Conservation (phyloP, 108 stramenopile species). For the Skeletonema potamos region DNA sequence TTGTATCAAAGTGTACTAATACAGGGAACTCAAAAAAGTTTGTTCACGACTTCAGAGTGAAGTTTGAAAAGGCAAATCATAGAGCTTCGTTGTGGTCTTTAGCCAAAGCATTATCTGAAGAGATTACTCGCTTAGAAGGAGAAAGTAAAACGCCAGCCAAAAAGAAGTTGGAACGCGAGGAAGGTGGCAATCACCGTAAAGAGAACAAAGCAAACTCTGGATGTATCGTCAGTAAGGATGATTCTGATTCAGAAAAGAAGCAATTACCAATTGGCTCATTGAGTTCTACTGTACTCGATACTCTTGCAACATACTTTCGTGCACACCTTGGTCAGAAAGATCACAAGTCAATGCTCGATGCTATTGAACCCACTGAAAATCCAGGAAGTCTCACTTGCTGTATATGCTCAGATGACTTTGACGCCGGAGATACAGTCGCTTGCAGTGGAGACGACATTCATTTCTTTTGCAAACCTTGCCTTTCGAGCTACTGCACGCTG, state of each 20-base stretch:
- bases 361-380: background rate
- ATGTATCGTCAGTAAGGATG: background rate
- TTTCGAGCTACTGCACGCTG: slow-evolving; percentile 5
- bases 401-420: slow-evolving; percentile 2
- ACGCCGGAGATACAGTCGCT: slow-evolving; percentile 1
- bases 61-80: slow-evolving; percentile 1
- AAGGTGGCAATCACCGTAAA: background rate
- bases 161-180: background rate
- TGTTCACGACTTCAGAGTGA: slow-evolving; percentile 6
- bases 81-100: background rate
- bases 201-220: background rate
- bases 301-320: background rate
- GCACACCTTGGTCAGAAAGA: background rate
- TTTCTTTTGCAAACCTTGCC: slow-evolving; percentile 5
- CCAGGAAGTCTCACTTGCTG: slow-evolving; percentile 7
- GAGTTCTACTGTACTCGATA: background rate
- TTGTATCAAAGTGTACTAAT: background rate
- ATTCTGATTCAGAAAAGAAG: background rate
- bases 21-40: background rate
- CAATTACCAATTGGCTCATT: background rate
- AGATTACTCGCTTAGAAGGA: background rate
- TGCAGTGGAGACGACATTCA: slow-evolving; percentile 4
- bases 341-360: background rate
- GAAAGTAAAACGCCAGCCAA: background rate
- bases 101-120: background rate